These are phyloP conservation scores for Dacryopinax spathularia DNA, from an alignment of 768 basidiomycete genomes.

Conservation along the genomic window DNA sequence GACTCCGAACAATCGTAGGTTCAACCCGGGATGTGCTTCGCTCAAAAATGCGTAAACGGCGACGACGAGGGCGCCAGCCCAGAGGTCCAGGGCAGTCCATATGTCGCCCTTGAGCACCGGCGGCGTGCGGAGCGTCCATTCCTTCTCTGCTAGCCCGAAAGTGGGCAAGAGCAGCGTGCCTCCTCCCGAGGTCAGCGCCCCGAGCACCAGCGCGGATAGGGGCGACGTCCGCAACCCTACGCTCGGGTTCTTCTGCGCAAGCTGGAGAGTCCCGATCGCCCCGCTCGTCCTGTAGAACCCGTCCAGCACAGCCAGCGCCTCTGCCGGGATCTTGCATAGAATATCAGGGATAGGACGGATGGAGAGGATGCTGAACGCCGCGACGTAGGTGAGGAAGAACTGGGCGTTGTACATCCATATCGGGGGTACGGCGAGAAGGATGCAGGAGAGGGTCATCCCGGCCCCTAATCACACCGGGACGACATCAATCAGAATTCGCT, in stretches of 20 bases:
- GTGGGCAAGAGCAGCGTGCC: not conserved
- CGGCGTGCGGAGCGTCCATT: not conserved
- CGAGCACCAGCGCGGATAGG: not conserved
- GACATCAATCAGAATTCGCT: not conserved
- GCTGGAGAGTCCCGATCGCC: not conserved
- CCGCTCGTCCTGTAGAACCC: not conserved
- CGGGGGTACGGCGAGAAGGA: not conserved
- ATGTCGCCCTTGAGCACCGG: not conserved
- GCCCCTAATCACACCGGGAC: too few species aligned
- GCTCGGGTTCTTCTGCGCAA: slow-evolving; percentile 3
- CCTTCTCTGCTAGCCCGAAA: not conserved
- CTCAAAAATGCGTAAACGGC: not conserved
- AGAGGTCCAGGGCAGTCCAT: not conserved
- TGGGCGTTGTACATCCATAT: slow-evolving; percentile 3
- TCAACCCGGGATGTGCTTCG: not conserved
- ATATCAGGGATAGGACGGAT: not conserved
- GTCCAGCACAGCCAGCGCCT: not conserved
- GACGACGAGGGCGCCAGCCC: not conserved
- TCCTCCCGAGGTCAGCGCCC: not conserved
- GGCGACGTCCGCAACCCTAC: not conserved
- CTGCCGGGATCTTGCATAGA: not conserved
- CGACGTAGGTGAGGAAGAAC: not conserved
- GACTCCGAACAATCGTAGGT: not conserved
- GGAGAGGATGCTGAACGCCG: not conserved
- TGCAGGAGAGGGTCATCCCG: not conserved